Evolutionary conservation across 1,139 yeast genomes (phyloP), one percentile per base, ranked within the genome.

Genomic region (Tardiomyces digboiensis): DNA sequence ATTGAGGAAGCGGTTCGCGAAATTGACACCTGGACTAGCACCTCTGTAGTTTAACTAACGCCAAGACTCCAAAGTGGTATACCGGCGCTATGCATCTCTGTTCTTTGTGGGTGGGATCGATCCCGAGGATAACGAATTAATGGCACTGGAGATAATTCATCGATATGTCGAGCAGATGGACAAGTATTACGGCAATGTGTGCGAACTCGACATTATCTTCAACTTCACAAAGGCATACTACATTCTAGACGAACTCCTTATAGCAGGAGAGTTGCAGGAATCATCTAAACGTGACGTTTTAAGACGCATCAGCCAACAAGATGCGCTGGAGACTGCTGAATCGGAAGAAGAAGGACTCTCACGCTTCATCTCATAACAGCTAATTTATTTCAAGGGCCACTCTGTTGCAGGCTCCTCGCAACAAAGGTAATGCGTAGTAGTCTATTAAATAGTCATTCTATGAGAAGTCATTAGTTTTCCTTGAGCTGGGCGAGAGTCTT

Each of bases 141-240:
- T 87, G 45, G 80, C 94, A 1, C 70, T 93, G 48, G 98, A 93
- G 57, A 71, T 84, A 23, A 82, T 93, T 44, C 98, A 93, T 60
- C 72, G 97, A 48, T 93, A 82, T 61, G 99, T 93, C 42, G 98
- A 93, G 63, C 88, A 86, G 55, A 87, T 91, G 95, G 99, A 91
- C 68, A 82, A 84, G 58, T 79, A 88, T 55, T 91, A 86, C 59
- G 97, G 97, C n/a, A 91, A 88, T 59, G 98, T 91, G 19, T 85
- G 96, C 65, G 97, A 88, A 60, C 59, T 65, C 23, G 68, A 89
- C 64, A 88, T 91, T 50, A 91, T 91, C 43, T 91, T 91, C 74
- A 94, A 94, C 55, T 91, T 91, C 66, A 85, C 83, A 56, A 84
- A 86, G 61, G 97, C 97, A 0, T 91, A 91, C 61, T 85, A 86